Evolutionary conservation across 2,329 filamentous ascomycete species (phyloP), one percentile per base, ranked within the genome.

Genomic region (Curvularia sp.): DNA sequence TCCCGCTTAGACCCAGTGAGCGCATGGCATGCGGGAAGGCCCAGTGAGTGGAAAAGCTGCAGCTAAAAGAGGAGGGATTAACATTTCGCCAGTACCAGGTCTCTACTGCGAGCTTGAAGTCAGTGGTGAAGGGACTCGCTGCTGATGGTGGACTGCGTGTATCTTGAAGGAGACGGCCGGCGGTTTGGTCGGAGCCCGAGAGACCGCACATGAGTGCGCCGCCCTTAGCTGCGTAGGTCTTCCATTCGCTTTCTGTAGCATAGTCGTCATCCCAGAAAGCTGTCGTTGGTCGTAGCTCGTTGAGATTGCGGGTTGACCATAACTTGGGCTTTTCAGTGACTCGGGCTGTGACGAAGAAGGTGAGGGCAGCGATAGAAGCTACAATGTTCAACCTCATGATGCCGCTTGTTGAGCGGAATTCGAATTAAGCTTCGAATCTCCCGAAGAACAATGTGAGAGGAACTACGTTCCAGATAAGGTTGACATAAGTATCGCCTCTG

Each of bases 11-110:
- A 2, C 51, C 53, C 5, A 70, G 43, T 0, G 53, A 59, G 9
- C 49, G 18, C 39, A 63, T 52, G 5, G 57, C 55, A 2, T 47
- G 21, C 6, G 49, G n/a, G 9, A 67, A 36, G 1, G 59, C 32
- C 65, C 63, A 70, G 45, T 60, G 49, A 0, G 49, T 53, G 19
- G 60, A 54, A 15, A 63, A 52, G 10, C 63, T 59, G 30, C 63
- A 67, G 3, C 47, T 53, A 34, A 49, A 63, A 1, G 43, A 55
- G 15, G 55, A 27, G 2, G 60, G 56, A 9, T 39, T 25, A 10
- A 54, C 19, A 8, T 53, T 46, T 7, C 38, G 53, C 65, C 67
- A 71, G 23, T 63, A 57, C 67, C 67, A 70, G 3, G 30, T 51
- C 1, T 38, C n/a, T 8, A 68, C 46, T 15, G 61, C 59, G 1